These are phyloP conservation scores for Fraxinus platypoda DNA, from an alignment of 305 asterid genomes.

Conservation along the genomic window DNA sequence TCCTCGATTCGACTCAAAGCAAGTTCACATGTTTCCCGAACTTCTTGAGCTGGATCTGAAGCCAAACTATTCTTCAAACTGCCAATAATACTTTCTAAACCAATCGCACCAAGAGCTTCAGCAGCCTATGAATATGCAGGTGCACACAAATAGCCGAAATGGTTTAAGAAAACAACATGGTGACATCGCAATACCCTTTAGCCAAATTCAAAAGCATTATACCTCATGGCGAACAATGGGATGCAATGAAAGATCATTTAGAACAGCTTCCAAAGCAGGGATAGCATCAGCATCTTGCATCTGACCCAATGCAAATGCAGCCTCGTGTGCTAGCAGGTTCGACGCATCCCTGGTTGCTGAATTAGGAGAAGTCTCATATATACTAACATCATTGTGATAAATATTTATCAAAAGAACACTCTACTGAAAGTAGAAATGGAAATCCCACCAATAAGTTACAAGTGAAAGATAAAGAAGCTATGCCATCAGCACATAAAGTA, in stretches of 20 bases:
- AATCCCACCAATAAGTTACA: not conserved
- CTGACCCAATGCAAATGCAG: slow-evolving; percentile 98
- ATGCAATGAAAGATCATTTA: slow-evolving; percentile 76
- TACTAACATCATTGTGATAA: not conserved
- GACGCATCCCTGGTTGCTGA: slow-evolving; percentile 80
- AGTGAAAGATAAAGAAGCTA: not conserved
- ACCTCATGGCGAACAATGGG: slow-evolving; percentile 95
- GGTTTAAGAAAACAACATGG: not conserved
- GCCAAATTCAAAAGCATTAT: slow-evolving; percentile 14
- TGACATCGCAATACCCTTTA: not conserved
- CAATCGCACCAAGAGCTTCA: slow-evolving; percentile 96
- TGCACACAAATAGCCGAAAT: slow-evolving; percentile 14
- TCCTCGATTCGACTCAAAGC: slow-evolving; percentile 85
- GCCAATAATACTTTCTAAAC: slow-evolving; percentile 53
- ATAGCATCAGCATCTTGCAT: slow-evolving; percentile 86
- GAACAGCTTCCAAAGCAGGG: slow-evolving; percentile 75
- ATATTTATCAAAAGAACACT: not conserved
- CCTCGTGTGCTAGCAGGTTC: slow-evolving; percentile 92
- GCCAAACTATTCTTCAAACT: slow-evolving; percentile 61
- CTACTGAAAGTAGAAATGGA: not conserved
- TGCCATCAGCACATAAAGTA: not conserved
- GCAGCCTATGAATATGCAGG: slow-evolving; percentile 58
- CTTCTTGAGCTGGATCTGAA: slow-evolving; percentile 88
- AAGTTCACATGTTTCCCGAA: slow-evolving; percentile 88
- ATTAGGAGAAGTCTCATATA: not conserved